Base-by-base conservation (phyloP, 2,329 filamentous ascomycete genomes). In the Dissoconium aciculare region DNA sequence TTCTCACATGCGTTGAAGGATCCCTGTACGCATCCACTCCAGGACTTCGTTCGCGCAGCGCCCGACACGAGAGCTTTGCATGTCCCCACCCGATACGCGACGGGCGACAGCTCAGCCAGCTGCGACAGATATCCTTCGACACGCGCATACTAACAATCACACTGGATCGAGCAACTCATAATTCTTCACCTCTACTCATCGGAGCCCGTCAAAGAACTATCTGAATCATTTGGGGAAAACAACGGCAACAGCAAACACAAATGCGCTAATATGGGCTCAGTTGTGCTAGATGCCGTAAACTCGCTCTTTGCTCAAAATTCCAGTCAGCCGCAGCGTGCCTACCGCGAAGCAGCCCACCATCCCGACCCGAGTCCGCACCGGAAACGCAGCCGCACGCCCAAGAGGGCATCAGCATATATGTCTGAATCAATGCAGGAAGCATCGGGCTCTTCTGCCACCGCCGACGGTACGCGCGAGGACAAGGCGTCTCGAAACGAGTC, bases 251-350 rank as follows among this genome's bases (percentile, higher is more conserved):
- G 33, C 27, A 32, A 31, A 26, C 32, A 30, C 40, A 39, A 34
- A 43, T 41, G 45, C 43, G 56, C 57, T 60, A 68, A 62, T 54
- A 74, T 73, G 69, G 67, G 66, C 61, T 69, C 68, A 52, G 57
- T 72, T 45, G 59, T 71, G 50, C 56, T 71, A 59, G 81, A 87
- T 63, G 74, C 74, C 62, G 72, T 74, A 59, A 69, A 79, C 56
- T 74, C 82, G 59, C 66, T 74, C 44, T 51, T 51, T 38, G 40
- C 40, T 27, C 45, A 46, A 23, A 39, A 42, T 23, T 14, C 39
- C 19, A 41, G 31, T 31, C 44, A 47, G 30, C 30, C 35, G 12
- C 44, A 43, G 39, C 40, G 27, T 28, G 27, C 28, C 14, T 48
- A 45, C 32, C 41, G 39, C 33, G 44, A 50, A 32, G 29, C 29